These are phyloP conservation scores for Corymbia maculata DNA, from an alignment of 345 rosid genomes.

Conservation along the genomic window DNA sequence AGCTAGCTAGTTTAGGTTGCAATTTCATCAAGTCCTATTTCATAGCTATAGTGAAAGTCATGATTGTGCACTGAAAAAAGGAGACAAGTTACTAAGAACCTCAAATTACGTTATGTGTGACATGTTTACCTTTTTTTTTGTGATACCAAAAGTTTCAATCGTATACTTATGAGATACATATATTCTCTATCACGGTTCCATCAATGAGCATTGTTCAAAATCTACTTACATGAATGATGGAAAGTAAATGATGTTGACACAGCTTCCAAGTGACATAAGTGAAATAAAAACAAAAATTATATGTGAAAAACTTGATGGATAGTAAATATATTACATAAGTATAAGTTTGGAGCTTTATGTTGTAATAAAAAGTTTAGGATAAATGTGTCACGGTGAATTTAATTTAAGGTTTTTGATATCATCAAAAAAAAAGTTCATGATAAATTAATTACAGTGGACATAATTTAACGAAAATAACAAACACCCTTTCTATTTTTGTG, in stretches of 20 bases:
- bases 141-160: not conserved
- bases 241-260: not conserved
- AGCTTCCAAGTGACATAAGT: not conserved
- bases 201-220: not conserved
- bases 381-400: not conserved
- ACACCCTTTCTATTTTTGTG: not conserved
- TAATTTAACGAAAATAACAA: not conserved
- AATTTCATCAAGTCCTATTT: not conserved
- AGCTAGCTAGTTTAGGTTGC: not conserved
- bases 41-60: not conserved
- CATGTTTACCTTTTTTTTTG: not conserved
- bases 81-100: not conserved
- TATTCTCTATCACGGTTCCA: not conserved
- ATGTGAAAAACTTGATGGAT: not conserved
- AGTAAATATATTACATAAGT: not conserved
- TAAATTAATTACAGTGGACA: not conserved
- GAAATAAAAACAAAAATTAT: not conserved
- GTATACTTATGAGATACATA: not conserved
- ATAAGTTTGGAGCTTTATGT: not conserved
- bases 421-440: not conserved
- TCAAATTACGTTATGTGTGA: not conserved
- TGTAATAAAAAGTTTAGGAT: fast-evolving
- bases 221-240: not conserved
- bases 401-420: not conserved
- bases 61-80: not conserved